A percentile compares a stretch with the other conserved stretches of the same genome.
These are phyloP conservation scores for Trichosporon asahii DNA, from an alignment of 1,284 basidiomycete genomes.

Conservation along the genomic window DNA sequence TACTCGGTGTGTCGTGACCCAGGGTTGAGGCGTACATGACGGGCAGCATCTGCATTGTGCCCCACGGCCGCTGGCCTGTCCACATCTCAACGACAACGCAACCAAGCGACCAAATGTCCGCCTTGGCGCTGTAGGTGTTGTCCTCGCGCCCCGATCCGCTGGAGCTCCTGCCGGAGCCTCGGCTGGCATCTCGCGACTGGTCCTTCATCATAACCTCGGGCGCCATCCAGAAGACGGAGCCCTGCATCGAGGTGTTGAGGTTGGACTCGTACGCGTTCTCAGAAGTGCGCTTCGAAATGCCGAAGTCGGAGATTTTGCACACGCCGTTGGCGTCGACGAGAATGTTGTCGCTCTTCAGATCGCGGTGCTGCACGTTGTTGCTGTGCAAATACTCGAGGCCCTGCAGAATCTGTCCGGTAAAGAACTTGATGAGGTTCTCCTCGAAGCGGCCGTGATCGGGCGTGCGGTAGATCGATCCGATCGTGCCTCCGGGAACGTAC, in stretches of 20 bases:
- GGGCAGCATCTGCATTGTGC: constrained; percentile 78
- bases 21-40: constrained; percentile 81
- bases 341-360: constrained; percentile 98
- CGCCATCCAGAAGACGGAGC: constrained; percentile 99
- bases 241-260: constrained; percentile 81
- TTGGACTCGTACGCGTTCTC: constrained; percentile 75
- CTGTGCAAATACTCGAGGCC: constrained; percentile 92
- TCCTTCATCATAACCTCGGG: constrained; percentile 79
- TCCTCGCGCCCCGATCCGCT: constrained; percentile 45
- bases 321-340: constrained; percentile 87
- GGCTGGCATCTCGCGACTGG: constrained; percentile 4
- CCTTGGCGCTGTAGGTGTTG: constrained; percentile 84
- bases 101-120: constrained; percentile 97
- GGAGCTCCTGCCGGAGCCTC: neutral
- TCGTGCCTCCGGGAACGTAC: constrained; percentile 95
- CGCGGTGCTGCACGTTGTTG: constrained; percentile 89
- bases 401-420: constrained; percentile 85
- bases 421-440: constrained; percentile 87
- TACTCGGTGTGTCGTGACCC: constrained; percentile 73
- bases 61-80: constrained; percentile 91
- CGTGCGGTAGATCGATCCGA: constrained; percentile 86
- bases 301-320: constrained; percentile 95
- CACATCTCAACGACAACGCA: constrained; percentile 99
- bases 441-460: constrained; percentile 70
- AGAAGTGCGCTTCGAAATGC: constrained; percentile 82